phyloP scores from a whole-genome alignment of 192 early-diverging fungal genomes.

The Podila minutissima region DNA sequence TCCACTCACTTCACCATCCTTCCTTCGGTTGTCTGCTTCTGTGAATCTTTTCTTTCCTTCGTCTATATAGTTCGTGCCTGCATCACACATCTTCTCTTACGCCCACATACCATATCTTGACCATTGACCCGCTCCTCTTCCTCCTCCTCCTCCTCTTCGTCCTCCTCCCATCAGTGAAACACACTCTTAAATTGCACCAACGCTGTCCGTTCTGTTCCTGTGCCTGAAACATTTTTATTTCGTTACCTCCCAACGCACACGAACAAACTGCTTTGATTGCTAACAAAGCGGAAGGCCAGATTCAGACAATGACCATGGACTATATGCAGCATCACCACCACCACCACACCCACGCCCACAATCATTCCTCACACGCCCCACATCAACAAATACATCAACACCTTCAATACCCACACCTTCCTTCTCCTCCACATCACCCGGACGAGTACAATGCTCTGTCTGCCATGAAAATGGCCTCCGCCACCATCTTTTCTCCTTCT shows the following conservation, averaged over 20 bases:
- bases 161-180: neutral
- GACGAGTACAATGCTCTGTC: neutral
- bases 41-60: neutral
- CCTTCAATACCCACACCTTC: neutral
- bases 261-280: no score
- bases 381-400: no score
- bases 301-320: no score
- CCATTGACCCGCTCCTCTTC: neutral
- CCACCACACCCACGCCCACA: no score
- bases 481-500: neutral
- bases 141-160: neutral
- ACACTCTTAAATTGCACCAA: no score
- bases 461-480: neutral
- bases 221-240: no score
- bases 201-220: no score
- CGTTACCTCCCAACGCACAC: no score
- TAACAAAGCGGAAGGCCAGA: no score
- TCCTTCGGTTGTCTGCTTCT: neutral
- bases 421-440: constrained; percentile 4
- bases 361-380: no score
- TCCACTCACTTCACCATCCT: neutral
- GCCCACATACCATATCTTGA: neutral
- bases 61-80: neutral
- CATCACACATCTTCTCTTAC: neutral
- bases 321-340: no score